Evolutionary conservation across 345 rosid genomes (phyloP).

Genomic region (Chamaenerion angustifolium): DNA sequence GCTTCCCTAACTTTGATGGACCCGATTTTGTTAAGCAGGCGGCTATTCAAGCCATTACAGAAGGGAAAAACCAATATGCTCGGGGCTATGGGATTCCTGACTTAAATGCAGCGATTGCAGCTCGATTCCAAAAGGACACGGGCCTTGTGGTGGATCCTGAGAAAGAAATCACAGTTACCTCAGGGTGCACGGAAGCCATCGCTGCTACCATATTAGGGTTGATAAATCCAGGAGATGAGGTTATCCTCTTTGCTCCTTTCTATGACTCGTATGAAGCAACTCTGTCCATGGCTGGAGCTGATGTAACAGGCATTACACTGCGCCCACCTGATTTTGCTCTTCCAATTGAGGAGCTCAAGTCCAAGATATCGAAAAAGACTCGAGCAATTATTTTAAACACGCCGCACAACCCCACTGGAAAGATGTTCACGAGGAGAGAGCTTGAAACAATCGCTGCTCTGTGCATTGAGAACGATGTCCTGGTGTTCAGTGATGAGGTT

Average conservation of each 20-base stretch:
- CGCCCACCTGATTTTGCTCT: conserved; percentile 45
- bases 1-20: conserved; percentile 57
- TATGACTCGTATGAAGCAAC: conserved; percentile 39
- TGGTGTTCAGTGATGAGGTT: conserved; percentile 47
- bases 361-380: conserved; percentile 1
- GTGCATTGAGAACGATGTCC: conserved; percentile 38
- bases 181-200: conserved; percentile 63
- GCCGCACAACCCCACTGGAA: conserved; percentile 69
- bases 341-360: conserved; percentile 27
- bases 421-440: conserved; percentile 39
- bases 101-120: conserved; percentile 18
- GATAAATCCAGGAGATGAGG: conserved; percentile 45
- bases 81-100: conserved; percentile 35
- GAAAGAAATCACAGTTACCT: conserved; percentile 43
- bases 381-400: conserved; percentile 9
- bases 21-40: conserved; percentile 31
- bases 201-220: conserved; percentile 42
- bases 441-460: conserved; percentile 38
- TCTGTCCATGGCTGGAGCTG: conserved; percentile 38
- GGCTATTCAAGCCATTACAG: conserved; percentile 44
- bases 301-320: conserved; percentile 36
- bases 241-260: conserved; percentile 43
- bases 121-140: conserved; percentile 11
- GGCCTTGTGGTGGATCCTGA: conserved; percentile 33
- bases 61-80: conserved; percentile 45